Base-by-base conservation (phyloP, 768 basidiomycete species). In the Pleurotus giganteus region DNA sequence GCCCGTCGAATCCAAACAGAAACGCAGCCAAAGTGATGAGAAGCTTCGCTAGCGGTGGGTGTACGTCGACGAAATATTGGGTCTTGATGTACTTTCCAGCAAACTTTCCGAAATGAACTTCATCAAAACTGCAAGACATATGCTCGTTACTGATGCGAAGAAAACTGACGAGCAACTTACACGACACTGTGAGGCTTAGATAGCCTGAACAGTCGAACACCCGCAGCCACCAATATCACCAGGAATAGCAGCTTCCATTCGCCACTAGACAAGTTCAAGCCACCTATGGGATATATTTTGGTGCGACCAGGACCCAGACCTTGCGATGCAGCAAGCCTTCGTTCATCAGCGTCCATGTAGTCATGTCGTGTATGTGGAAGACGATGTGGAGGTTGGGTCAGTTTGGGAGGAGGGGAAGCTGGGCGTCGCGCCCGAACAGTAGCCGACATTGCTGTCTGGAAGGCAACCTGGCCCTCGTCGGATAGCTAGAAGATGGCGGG, bases 91-190 rank as follows among this genome's bases (percentile, higher is more conserved):
- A 98, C 66, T 90, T 91, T 44, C 83, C 79, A 4, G 96, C 94
- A 66, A 98, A 98, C 69, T 97, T 97, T 57, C 96, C 96, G 69
- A 98, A 98, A 68, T 98, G 96, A 0, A 98, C 96, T 69, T 98
- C 96, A 67, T 98, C 96, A 69, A 98, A 98, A 39, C 95, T 97
- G 12, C 17, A 24, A 21, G 51, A 50, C 56, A 51, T 9, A 53
- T 19, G 45, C 49, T 43, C 19, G 4, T 57, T 42, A 3, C 43
- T 29, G 28, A 49, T 12, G 26, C 32, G 37, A n/a, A 64, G 55
- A 34, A 34, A 28, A 24, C n/a, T 4, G 26, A 21, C 43, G 24
- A 13, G 31, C 9, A 3, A 81, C 91, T 74, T 61, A 95, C 92
- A 99, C 96, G 37, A 99, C 93, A 63, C 93, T 94, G 55, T 84